Evolutionary conservation across 1,139 yeast species (phyloP), one percentile per base, ranked within the genome.

Genomic region (Nematodospora anomalae): DNA sequence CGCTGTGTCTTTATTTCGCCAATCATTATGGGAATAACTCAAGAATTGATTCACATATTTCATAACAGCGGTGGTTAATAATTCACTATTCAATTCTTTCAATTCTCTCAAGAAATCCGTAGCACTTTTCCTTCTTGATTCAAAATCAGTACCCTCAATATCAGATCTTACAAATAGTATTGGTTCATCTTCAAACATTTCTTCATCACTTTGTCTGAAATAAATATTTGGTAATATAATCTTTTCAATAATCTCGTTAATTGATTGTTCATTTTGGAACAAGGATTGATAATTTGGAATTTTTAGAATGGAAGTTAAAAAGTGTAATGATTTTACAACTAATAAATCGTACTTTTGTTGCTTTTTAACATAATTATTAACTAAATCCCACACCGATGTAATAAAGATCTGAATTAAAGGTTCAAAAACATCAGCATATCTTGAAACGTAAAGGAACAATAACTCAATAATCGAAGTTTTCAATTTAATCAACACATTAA

Each of bases 181-280:
- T 27, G 98, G 98, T 55, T 94, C 98, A 60, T 94, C 98, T 62
- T 92, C 98, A 60, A 94, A 92, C 46, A 82, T 60, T 58, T 94
- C 98, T 52, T 88, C 89, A 56, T 94, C 99, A 4, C 83, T 73
- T 40, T 84, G 90, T 55, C 92, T 83, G 51, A 92, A 74, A 14
- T 82, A 76, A 52, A 90, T 80, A 56, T 92, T 94, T 27, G 98
- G 98, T 43, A 94, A 70, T 36, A 94, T 80, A 45, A 92, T 84
- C 49, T 83, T 83, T 51, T 84, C 87, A 9, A 90, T 79, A 36
- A 94, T 78, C 54, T 85, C 89, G 48, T 79, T 79, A 52, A 90
- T 69, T 4, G 90, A 81, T 13, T 67, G 67, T 43, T 83, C 90
- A 40, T 68, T 78, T 50, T 78, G 76, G 58, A 90, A 88, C 36